These are phyloP conservation scores for Mycena olivaceomarginata DNA, from an alignment of 768 basidiomycete genomes.

Conservation along the genomic window DNA sequence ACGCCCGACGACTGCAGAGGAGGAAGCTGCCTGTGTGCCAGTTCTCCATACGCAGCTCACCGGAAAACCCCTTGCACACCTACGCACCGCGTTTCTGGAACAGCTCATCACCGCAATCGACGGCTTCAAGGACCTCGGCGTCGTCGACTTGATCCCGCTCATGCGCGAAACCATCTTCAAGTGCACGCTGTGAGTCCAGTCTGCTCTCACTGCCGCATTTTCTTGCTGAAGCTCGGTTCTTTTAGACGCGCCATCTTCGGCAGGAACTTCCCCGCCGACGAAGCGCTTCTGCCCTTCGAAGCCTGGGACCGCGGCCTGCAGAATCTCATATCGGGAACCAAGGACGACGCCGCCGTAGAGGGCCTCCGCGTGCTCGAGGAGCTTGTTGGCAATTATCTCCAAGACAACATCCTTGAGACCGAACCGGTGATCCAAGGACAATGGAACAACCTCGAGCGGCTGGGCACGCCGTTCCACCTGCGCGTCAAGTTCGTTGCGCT, in stretches of 20 bases:
- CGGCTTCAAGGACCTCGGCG: not conserved
- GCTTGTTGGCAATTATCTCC: not conserved
- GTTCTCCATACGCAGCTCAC: not conserved
- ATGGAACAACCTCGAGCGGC: not conserved
- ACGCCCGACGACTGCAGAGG: not conserved
- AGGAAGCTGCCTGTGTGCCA: not conserved
- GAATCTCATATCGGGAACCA: not conserved
- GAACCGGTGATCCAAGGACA: not conserved
- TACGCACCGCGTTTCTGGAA: not conserved
- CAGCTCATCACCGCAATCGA: not conserved
- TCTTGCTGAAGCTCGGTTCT: not conserved
- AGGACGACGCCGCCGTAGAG: not conserved
- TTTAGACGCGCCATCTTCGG: conserved; percentile 6
- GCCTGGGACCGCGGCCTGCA: conserved; percentile 2
- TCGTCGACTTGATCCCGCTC: not conserved
- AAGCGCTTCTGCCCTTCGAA: not conserved
- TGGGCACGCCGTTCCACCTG: not conserved
- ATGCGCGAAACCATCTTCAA: not conserved
- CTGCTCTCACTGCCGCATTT: not conserved
- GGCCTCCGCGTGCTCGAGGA: conserved; percentile 6
- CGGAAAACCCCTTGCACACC: not conserved
- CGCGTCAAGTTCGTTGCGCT: not conserved
- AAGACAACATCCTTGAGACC: too few relatives aligned
- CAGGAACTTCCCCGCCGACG: not conserved
- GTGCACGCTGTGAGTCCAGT: not conserved